Conservation (phyloP, 305 asterid species). For the Lippia alba region DNA sequence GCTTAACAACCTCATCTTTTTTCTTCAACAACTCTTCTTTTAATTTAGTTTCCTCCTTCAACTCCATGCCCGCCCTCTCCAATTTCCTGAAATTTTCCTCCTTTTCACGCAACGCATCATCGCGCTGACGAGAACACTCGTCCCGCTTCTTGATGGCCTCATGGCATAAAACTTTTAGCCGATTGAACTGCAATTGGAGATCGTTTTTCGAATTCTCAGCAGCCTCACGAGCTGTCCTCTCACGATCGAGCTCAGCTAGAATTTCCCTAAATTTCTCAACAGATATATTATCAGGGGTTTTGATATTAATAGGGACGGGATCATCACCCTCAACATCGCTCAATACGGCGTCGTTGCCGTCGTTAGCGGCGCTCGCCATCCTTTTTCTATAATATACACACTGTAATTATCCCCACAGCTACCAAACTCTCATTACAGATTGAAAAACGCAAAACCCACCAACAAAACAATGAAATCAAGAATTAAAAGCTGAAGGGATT, state of each 20-base stretch:
- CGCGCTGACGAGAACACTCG: constrained; percentile 81
- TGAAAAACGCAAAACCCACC: constrained; percentile 28
- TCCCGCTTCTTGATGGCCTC: constrained; percentile 92
- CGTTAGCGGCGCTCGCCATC: constrained; percentile 68
- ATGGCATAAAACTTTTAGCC: constrained; percentile 81
- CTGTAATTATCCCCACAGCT: constrained; percentile 29
- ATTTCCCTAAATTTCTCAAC: constrained; percentile 69
- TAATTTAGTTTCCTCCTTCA: constrained; percentile 52
- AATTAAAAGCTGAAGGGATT: background rate
- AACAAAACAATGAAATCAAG: constrained; percentile 21
- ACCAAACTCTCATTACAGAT: constrained; percentile 14
- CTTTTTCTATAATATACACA: constrained; percentile 18
- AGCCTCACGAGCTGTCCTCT: constrained; percentile 73
- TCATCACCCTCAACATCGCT: constrained; percentile 97
- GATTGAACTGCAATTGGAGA: constrained; percentile 69
- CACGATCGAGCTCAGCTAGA: constrained; percentile 85
- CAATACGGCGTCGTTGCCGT: constrained; percentile 70
- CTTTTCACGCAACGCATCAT: constrained; percentile 71
- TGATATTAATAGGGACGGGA: constrained; percentile 53
- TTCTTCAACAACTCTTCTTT: constrained; percentile 60
- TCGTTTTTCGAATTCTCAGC: constrained; percentile 78
- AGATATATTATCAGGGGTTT: constrained; percentile 58
- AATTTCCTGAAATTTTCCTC: constrained; percentile 59
- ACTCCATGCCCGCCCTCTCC: constrained; percentile 51
- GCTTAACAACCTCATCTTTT: constrained; percentile 51